These are phyloP conservation scores for Podaxis sp. DNA, from an alignment of 768 basidiomycete genomes.

Conservation along the genomic window DNA sequence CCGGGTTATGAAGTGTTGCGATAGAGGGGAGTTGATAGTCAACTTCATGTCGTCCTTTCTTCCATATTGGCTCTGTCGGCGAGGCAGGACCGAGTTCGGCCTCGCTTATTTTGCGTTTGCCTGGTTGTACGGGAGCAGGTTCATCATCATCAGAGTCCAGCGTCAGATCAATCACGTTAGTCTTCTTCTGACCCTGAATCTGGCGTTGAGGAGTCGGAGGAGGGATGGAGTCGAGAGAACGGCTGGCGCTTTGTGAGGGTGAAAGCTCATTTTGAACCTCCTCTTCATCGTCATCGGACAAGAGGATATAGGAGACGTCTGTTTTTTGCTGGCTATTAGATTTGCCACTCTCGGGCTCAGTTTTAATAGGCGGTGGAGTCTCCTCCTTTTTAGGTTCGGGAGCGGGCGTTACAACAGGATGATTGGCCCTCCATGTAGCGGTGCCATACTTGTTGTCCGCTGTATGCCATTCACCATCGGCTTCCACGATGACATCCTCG, in stretches of 20 bases:
- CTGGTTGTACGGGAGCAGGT: constrained; percentile 31
- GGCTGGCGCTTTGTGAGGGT: constrained; percentile 49
- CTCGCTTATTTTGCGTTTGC: constrained; percentile 63
- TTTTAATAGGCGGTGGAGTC: constrained; percentile 25
- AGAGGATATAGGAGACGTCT: constrained; percentile 56
- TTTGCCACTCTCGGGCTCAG: constrained; percentile 29
- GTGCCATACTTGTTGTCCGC: constrained; percentile 84
- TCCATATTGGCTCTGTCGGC: constrained; percentile 72
- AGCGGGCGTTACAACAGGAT: constrained; percentile 35
- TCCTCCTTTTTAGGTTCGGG: constrained; percentile 34
- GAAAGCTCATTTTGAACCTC: constrained; percentile 74
- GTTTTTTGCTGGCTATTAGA: constrained; percentile 44
- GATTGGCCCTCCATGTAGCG: constrained; percentile 60
- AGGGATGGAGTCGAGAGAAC: constrained; percentile 28
- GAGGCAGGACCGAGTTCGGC: constrained; percentile 42
- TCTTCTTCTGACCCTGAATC: constrained; percentile 27
- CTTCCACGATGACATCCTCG: constrained; percentile 93
- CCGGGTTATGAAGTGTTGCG: constrained; percentile 9
- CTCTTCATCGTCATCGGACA: constrained; percentile 81
- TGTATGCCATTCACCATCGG: constrained; percentile 96
- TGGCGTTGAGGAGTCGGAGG: constrained; percentile 24
- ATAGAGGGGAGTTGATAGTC: constrained; percentile 19
- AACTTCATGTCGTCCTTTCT: constrained; percentile 51
- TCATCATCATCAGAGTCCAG: constrained; percentile 74
- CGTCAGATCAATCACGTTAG: constrained; percentile 82